Percentiles rank a stretch among this genome's conserved stretches.
These are phyloP conservation scores for Pyrus bretschneideri DNA, from an alignment of 306 rosid species.

Conservation along the genomic window DNA sequence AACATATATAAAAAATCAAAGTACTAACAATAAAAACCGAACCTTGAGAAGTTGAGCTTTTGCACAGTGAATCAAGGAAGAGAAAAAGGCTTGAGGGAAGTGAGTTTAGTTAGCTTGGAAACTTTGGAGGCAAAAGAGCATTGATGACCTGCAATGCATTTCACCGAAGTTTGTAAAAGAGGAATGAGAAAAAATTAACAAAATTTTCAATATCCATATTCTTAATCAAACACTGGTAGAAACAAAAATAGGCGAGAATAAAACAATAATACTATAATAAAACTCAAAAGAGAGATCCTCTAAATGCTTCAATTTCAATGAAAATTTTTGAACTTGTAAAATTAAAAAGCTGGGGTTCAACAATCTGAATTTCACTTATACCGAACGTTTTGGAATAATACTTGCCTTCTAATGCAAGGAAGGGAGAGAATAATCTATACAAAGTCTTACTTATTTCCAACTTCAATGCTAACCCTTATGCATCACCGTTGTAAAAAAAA, in stretches of 20 bases:
- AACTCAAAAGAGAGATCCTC: too few species aligned
- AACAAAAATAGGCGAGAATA: too few species aligned
- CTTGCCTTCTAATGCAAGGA: conserved; percentile 41
- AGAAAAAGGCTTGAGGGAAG: conserved; percentile 24
- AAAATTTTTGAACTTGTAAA: too few species aligned
- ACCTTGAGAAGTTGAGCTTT: conserved; percentile 54
- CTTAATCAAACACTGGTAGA: too few species aligned
- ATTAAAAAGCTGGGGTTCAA: not conserved
- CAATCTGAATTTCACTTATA: not conserved
- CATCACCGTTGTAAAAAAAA: conserved; percentile 24
- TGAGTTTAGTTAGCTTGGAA: conserved; percentile 29
- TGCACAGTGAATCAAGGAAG: conserved; percentile 23
- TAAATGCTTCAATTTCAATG: not conserved
- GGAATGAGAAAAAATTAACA: too few species aligned
- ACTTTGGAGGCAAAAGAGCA: conserved; percentile 29
- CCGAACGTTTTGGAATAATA: not conserved
- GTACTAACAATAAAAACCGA: not conserved
- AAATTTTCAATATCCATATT: too few species aligned
- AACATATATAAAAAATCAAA: not conserved
- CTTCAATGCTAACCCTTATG: conserved; percentile 41
- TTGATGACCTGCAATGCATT: too few species aligned
- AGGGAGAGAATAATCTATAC: conserved; percentile 53
- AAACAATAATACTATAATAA: too few species aligned
- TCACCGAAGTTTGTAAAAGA: too few species aligned
- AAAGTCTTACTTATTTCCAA: conserved; percentile 77